phyloP scores from a whole-genome alignment of 805 yeast species.

The Saccharomycopsis fodiens region DNA sequence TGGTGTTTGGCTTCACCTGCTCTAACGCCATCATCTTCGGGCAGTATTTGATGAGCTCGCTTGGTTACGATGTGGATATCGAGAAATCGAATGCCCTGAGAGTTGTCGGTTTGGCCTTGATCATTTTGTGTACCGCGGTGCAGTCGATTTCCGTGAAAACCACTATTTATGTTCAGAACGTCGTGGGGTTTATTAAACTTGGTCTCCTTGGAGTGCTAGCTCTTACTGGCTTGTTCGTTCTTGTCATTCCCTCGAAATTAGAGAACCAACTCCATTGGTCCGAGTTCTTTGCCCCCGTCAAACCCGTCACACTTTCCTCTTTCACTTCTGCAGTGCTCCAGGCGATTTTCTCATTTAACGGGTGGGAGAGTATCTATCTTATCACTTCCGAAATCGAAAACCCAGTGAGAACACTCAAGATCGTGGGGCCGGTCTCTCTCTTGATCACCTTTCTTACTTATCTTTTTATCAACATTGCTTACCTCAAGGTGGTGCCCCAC shows the following conservation, averaged over 20 bases:
- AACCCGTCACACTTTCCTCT: constrained; percentile 33
- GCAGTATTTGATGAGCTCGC: constrained; percentile 43
- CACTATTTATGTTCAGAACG: constrained; percentile 56
- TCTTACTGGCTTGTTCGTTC: constrained; percentile 49
- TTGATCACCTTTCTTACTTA: constrained; percentile 41
- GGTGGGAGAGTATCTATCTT: constrained; percentile 58
- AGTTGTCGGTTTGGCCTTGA: constrained; percentile 34
- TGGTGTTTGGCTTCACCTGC: constrained; percentile 48
- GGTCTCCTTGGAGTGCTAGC: constrained; percentile 46
- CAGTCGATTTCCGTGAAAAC: constrained; percentile 54
- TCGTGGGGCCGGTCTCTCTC: constrained; percentile 54
- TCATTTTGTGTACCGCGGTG: constrained; percentile 31
- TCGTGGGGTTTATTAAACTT: constrained; percentile 56
- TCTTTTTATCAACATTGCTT: constrained; percentile 46
- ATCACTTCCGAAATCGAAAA: constrained; percentile 55
- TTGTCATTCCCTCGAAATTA: constrained; percentile 37
- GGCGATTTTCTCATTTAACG: constrained; percentile 52
- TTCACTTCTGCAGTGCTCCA: constrained; percentile 49
- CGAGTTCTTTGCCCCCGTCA: constrained; percentile 30
- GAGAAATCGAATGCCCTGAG: constrained; percentile 34
- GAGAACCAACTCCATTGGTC: constrained; percentile 34
- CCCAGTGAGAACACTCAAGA: constrained; percentile 47
- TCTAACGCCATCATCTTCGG: constrained; percentile 56
- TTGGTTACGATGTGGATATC: constrained; percentile 33
- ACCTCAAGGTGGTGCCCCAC: constrained; percentile 44